Base-by-base conservation (phyloP, 2,329 filamentous ascomycete species). In the Venturiaceae sp. region DNA sequence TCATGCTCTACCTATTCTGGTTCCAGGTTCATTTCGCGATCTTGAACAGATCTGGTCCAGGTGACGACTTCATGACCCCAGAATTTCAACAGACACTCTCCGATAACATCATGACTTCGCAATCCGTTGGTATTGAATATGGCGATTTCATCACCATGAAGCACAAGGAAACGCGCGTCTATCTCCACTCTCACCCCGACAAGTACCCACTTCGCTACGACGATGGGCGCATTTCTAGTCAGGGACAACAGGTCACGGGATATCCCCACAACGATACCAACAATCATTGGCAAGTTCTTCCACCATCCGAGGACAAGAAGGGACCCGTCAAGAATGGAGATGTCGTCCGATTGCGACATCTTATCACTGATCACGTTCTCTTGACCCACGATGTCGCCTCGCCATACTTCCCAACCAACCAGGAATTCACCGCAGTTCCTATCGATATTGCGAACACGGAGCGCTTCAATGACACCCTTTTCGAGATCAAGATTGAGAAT, bases 1-100 rank as follows among this genome's bases (percentile, higher is more conserved):
- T 99, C 80, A 80, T 97, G 68, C 95, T 99, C 75, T 99, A 99
- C 74, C 83, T 99, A 52, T 97, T 99, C 81, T 99, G 94, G 94
- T 99, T 99, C 85, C 94, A 99, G 80, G 92, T 99, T 32, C 94
- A 99, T 76, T 99, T 99, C 72, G 81, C 90, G 47, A 90, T 99
- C 66, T 81, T 99, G 62, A 87, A 77, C 64, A 83, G 86, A 61
- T 97, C 94, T 56, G 94, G 94, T 36, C 92, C 94, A 47, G 94
- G 94, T 57, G 94, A 99, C 69, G 92, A 97, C 68, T 99, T 99
- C 76, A 99, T 99, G 94, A 91, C 88, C 3, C 94, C 94, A 1
- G 90, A 94, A 68, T 99, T 99, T 78, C 94, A 99, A 76, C 92
- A 96, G 76, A 97, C 94, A 1, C 79, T 99, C 63, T 91, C 88